Percentiles rank a stretch among this genome's conserved stretches.
Evolutionary conservation across 2,329 filamentous ascomycete genomes (phyloP).

Genomic region (Colletotrichum tanaceti): DNA sequence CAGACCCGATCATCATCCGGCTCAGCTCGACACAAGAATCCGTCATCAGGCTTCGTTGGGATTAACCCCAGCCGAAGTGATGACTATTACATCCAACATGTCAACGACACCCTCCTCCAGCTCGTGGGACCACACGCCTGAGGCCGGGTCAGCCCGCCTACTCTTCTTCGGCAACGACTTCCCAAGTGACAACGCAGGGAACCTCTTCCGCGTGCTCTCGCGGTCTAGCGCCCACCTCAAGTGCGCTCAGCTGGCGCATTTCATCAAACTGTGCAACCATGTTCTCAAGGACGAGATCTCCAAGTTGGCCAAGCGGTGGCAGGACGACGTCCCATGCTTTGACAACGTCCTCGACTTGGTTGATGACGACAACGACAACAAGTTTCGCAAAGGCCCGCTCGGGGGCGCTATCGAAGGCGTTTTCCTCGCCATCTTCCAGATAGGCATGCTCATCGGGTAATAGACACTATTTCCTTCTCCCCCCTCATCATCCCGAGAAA

Average conservation of each 20-base stretch:
- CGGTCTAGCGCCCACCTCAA: neutral
- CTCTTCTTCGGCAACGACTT: neutral
- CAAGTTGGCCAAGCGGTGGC: neutral
- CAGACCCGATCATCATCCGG: neutral
- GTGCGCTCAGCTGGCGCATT: neutral
- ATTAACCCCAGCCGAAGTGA: neutral
- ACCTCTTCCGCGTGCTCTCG: neutral
- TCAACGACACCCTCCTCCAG: slow-evolving; percentile 1
- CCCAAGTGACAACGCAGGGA: slow-evolving; percentile 2
- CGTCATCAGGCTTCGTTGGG: neutral
- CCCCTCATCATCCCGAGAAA: no score
- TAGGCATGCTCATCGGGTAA: slow-evolving; percentile 59
- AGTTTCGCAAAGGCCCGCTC: slow-evolving; percentile 55
- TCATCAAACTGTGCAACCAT: neutral
- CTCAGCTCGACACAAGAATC: neutral
- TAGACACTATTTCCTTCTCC: no score
- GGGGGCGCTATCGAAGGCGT: slow-evolving; percentile 58
- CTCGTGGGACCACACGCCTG: neutral
- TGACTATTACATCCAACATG: neutral
- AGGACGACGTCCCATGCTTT: neutral
- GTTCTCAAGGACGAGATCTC: slow-evolving; percentile 1
- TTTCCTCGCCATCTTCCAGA: slow-evolving; percentile 53
- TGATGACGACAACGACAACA: slow-evolving; percentile 43
- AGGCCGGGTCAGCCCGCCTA: neutral
- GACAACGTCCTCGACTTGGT: neutral